phyloP scores from a whole-genome alignment of 495 filamentous ascomycete species.

The Symbiotaphrina buchneri region DNA sequence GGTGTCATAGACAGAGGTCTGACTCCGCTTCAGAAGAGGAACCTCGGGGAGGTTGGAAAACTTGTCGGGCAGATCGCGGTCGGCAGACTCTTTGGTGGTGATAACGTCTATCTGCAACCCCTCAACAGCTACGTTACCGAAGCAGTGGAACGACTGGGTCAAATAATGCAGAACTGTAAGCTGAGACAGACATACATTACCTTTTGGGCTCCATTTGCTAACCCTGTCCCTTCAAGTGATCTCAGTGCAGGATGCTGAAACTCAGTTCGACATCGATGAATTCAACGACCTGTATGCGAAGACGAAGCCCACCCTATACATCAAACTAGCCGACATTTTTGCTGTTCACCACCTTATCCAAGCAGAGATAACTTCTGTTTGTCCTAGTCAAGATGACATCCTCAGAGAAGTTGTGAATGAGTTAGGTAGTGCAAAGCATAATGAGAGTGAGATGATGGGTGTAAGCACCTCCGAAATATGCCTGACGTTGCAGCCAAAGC shows the following conservation, averaged over 20 bases:
- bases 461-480: constrained; percentile 80
- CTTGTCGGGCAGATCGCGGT: constrained; percentile 70
- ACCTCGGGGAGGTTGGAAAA: constrained; percentile 77
- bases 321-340: constrained; percentile 96
- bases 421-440: constrained; percentile 83
- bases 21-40: constrained; percentile 79
- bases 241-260: constrained; percentile 62
- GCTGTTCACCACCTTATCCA: constrained; percentile 80
- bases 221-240: constrained; percentile 34
- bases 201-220: neutral
- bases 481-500: constrained; percentile 74
- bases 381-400: constrained; percentile 61
- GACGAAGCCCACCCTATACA: constrained; percentile 88
- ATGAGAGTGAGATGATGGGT: constrained; percentile 76
- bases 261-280: constrained; percentile 91
- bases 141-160: constrained; percentile 55
- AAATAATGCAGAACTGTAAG: constrained; percentile 47
- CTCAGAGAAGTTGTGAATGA: constrained; percentile 82
- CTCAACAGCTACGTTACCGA: constrained; percentile 78
- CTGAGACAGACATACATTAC: constrained; percentile 4
- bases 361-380: constrained; percentile 51
- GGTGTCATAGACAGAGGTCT: constrained; percentile 75
- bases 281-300: constrained; percentile 95
- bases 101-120: constrained; percentile 89
- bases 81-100: constrained; percentile 72